phyloP scores from a whole-genome alignment of 2,329 filamentous ascomycete species.

The Cyclaneusma minus region DNA sequence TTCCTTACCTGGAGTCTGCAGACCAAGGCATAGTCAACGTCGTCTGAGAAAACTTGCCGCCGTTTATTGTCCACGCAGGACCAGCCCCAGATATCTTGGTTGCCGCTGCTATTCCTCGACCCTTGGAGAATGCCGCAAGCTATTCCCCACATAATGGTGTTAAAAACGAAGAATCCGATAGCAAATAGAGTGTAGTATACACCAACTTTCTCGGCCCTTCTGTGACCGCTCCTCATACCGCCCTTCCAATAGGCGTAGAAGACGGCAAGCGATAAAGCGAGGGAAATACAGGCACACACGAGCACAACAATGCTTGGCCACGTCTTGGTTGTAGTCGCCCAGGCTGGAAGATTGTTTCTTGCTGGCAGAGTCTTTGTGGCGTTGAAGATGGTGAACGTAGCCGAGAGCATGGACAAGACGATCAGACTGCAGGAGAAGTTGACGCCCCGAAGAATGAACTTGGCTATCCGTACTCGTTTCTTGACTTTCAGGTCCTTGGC shows the following conservation, averaged over 20 bases:
- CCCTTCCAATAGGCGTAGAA: conserved; percentile 79
- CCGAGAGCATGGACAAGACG: conserved; percentile 75
- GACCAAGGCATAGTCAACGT: conserved; percentile 77
- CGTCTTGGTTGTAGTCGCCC: conserved; percentile 62
- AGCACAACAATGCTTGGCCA: conserved; percentile 89
- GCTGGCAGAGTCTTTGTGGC: conserved; percentile 60
- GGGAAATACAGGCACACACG: conserved; percentile 62
- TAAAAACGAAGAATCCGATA: conserved; percentile 85
- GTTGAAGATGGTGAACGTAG: conserved; percentile 88
- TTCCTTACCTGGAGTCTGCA: conserved; percentile 66
- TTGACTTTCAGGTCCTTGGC: conserved; percentile 88
- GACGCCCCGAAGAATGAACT: conserved; percentile 85
- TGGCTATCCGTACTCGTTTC: conserved; percentile 77
- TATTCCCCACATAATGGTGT: conserved; percentile 80
- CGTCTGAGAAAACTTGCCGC: conserved; percentile 57
- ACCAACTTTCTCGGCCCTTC: conserved; percentile 77
- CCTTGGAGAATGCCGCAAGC: conserved; percentile 75
- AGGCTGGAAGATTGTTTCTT: conserved; percentile 70
- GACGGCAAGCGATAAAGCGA: conserved; percentile 63
- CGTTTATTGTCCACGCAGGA: conserved; percentile 84
- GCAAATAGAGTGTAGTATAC: conserved; percentile 94
- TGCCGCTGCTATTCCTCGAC: conserved; percentile 53
- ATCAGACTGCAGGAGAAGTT: conserved; percentile 97
- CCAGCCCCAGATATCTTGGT: conserved; percentile 96
- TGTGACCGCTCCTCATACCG: conserved; percentile 73